These are phyloP conservation scores for Rhynchospora breviuscula DNA, from an alignment of 176 grass and related monocot species.

Conservation along the genomic window DNA sequence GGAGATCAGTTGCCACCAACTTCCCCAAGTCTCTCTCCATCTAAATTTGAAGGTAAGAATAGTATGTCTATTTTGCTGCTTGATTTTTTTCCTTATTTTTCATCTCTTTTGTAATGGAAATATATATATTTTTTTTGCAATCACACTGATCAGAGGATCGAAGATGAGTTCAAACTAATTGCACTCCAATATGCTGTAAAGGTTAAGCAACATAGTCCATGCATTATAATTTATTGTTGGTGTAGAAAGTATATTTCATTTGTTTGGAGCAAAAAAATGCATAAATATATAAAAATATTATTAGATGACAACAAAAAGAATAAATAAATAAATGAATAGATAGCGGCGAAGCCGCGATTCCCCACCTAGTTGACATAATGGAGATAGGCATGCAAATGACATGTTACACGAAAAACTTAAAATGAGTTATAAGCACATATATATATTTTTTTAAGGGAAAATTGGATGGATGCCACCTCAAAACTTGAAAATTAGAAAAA, in stretches of 20 bases:
- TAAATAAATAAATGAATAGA: too few species aligned
- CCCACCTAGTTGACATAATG: too few species aligned
- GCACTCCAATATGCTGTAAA: not conserved
- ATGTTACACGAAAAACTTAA: too few species aligned
- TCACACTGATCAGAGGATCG: not conserved
- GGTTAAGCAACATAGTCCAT: not conserved
- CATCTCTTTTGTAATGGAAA: not conserved
- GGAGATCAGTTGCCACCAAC: slow-evolving; percentile 11
- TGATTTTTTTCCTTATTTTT: not conserved
- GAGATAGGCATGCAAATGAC: too few species aligned
- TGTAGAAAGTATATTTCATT: not conserved
- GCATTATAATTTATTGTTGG: not conserved
- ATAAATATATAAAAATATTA: too few species aligned
- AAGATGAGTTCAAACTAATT: not conserved
- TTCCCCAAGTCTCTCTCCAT: slow-evolving; percentile 15
- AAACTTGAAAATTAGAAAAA: too few species aligned
- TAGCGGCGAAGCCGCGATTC: too few species aligned
- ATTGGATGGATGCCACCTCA: too few species aligned
- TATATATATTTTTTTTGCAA: not conserved
- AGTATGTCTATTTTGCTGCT: not conserved
- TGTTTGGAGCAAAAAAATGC: slow-evolving; percentile 19
- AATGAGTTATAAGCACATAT: too few species aligned
- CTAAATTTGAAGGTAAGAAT: slow-evolving; percentile 6
- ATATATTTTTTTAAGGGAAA: too few species aligned
- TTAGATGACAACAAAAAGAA: too few species aligned